These are phyloP conservation scores for Populus pruinosa DNA, from an alignment of 345 rosid genomes.

Conservation along the genomic window DNA sequence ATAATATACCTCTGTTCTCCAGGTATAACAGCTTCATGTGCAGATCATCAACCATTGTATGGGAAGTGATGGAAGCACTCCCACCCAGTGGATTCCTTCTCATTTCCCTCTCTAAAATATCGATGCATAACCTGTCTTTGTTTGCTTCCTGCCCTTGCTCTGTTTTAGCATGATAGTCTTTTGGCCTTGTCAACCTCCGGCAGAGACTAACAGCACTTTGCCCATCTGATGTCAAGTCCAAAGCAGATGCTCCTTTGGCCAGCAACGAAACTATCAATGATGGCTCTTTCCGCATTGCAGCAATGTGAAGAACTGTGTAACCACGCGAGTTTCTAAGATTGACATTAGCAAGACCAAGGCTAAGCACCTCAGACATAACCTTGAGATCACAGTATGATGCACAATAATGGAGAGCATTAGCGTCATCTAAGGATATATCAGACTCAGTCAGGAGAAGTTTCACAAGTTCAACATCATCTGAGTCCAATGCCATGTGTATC, in stretches of 20 bases:
- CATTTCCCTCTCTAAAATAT: conserved; percentile 79
- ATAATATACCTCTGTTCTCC: conserved; percentile 81
- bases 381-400: conserved; percentile 93
- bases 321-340: conserved; percentile 72
- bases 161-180: conserved; percentile 70
- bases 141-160: conserved; percentile 79
- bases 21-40: conserved; percentile 83
- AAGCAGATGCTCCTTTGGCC: conserved; percentile 67
- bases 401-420: conserved; percentile 80
- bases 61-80: conserved; percentile 43
- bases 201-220: conserved; percentile 81
- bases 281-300: conserved; percentile 89
- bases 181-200: conserved; percentile 75
- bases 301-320: conserved; percentile 78
- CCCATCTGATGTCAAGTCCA: conserved; percentile 66
- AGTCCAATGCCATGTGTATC: conserved; percentile 86
- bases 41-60: conserved; percentile 65
- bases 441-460: conserved; percentile 81
- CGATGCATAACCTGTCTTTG: conserved; percentile 74
- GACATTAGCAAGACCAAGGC: conserved; percentile 63
- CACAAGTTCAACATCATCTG: conserved; percentile 92
- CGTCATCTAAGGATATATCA: conserved; percentile 67
- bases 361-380: conserved; percentile 72
- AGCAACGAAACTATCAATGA: conserved; percentile 62
- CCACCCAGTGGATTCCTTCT: conserved; percentile 68